Evolutionary conservation across 805 yeast genomes (phyloP).

Genomic region (Helenozyma rhizophorensis): DNA sequence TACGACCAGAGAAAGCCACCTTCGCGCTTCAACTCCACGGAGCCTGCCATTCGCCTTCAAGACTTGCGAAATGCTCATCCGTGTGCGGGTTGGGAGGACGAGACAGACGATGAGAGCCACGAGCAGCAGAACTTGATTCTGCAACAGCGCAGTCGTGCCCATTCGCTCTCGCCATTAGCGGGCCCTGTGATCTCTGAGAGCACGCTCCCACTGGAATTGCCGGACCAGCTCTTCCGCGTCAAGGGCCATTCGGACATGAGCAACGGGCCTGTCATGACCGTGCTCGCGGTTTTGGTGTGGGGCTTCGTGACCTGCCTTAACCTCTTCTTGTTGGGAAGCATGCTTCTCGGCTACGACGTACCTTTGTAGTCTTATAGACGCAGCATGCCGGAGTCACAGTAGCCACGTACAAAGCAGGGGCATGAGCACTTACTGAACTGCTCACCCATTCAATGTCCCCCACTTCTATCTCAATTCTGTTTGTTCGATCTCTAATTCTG

Average conservation of each 20-base stretch:
- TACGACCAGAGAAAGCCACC: slow-evolving; percentile 1
- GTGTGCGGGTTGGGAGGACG: slow-evolving; percentile 39
- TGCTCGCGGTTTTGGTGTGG: slow-evolving; percentile 61
- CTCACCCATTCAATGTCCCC: no score
- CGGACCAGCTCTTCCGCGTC: slow-evolving; percentile 19
- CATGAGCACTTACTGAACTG: no score
- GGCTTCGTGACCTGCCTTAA: slow-evolving; percentile 66
- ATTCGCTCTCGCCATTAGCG: background rate
- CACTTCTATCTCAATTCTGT: no score
- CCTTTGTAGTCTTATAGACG: slow-evolving; percentile 40
- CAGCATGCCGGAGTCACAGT: no score
- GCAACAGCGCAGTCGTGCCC: slow-evolving; percentile 4
- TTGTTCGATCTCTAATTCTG: no score
- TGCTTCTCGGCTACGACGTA: slow-evolving; percentile 47
- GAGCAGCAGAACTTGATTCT: slow-evolving; percentile 12
- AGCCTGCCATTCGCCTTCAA: slow-evolving; percentile 39
- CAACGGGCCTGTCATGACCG: slow-evolving; percentile 53
- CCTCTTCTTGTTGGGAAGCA: slow-evolving; percentile 57
- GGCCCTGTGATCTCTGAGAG: background rate
- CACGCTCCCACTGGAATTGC: slow-evolving; percentile 17
- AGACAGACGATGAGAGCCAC: slow-evolving; percentile 21
- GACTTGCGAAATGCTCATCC: slow-evolving; percentile 39
- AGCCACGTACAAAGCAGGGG: no score
- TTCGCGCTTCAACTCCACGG: slow-evolving; percentile 26
- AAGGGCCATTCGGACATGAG: slow-evolving; percentile 60